Conservation (phyloP, 1,284 basidiomycete species). For the Hemileia vastatrix region DNA sequence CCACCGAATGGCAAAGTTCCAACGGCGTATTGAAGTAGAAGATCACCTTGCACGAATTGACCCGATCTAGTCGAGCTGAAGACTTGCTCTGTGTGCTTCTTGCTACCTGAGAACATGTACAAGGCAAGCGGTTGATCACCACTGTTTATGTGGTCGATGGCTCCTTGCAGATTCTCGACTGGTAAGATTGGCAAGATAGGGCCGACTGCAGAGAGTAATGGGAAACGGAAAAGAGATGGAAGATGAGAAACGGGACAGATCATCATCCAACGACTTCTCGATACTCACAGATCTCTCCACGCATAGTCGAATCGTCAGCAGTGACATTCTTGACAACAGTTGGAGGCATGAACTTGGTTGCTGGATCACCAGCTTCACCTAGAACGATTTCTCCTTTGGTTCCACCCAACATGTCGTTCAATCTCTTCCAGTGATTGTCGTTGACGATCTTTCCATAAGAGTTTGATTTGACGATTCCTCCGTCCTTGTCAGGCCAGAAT, state of each 20-base stretch:
- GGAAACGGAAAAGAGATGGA: neutral
- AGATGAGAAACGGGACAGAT: neutral
- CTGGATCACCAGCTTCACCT: slow-evolving; percentile 59
- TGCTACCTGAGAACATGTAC: slow-evolving; percentile 62
- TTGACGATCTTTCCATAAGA: slow-evolving; percentile 53
- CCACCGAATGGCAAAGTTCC: slow-evolving; percentile 53
- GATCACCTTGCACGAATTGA: slow-evolving; percentile 30
- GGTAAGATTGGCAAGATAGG: slow-evolving; percentile 67
- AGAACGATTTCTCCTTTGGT: slow-evolving; percentile 63
- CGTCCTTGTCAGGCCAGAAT: slow-evolving; percentile 45
- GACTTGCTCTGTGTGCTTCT: slow-evolving; percentile 54
- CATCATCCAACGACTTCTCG: neutral
- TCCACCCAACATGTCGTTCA: slow-evolving; percentile 56
- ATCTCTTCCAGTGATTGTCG: slow-evolving; percentile 53
- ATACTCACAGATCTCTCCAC: slow-evolving; percentile 59
- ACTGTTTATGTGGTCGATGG: slow-evolving; percentile 59
- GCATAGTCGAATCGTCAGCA: slow-evolving; percentile 52
- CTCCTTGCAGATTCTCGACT: slow-evolving; percentile 60
- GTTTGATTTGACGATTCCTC: slow-evolving; percentile 48
- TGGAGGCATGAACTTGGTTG: slow-evolving; percentile 56
- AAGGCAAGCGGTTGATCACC: slow-evolving; percentile 65
- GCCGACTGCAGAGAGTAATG: slow-evolving; percentile 55
- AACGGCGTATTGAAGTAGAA: slow-evolving; percentile 49
- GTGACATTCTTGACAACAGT: slow-evolving; percentile 57
- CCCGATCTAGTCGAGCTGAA: slow-evolving; percentile 36